Conservation (phyloP, 257 asterid species). For the Lycium ferocissimum region DNA sequence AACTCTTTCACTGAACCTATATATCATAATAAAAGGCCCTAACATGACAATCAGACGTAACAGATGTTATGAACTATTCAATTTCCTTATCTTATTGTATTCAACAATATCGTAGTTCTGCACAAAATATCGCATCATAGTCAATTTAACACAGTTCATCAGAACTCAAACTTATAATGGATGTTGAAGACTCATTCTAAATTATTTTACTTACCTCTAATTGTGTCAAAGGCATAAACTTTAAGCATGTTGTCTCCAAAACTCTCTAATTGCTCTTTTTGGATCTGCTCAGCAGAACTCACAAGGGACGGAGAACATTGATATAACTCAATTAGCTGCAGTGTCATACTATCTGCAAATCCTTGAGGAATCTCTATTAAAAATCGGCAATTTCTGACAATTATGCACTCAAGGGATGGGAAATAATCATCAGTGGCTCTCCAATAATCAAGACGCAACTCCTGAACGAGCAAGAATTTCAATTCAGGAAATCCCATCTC, state of each 20-base stretch:
- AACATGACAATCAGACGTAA: background rate
- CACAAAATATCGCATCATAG: no score
- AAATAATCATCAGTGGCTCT: background rate
- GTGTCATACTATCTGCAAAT: conserved; percentile 21
- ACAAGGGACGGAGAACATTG: background rate
- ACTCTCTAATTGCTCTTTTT: background rate
- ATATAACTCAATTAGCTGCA: conserved; percentile 19
- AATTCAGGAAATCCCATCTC: conserved; percentile 9
- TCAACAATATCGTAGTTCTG: no score
- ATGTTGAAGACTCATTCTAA: background rate
- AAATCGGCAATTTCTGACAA: background rate
- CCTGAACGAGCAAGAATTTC: conserved; percentile 27
- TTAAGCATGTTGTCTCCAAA: background rate
- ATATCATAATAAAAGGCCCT: background rate
- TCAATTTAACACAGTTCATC: background rate
- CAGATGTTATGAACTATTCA: no score
- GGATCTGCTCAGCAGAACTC: conserved; percentile 26
- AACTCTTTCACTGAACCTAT: background rate
- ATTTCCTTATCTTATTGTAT: no score
- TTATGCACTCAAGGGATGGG: conserved; percentile 17
- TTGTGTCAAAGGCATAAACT: no score
- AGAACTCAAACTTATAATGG: background rate
- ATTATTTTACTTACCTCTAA: background rate
- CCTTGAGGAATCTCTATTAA: conserved; percentile 25
- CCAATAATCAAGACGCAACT: conserved; percentile 9